phyloP scores from a whole-genome alignment of 345 rosid species.

The Melastoma malabathricum region DNA sequence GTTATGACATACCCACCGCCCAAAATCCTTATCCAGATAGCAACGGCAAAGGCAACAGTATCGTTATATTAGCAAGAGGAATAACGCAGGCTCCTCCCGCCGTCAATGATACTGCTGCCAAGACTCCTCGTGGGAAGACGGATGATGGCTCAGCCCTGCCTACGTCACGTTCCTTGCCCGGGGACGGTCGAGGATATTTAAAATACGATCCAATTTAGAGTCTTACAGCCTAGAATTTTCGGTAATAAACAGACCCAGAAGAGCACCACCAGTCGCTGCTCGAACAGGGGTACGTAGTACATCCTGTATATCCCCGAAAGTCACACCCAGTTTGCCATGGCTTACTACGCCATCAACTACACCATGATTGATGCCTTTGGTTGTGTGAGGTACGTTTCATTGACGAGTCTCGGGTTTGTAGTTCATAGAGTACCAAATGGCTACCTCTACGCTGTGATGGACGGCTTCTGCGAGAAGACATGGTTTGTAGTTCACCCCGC shows the following conservation, averaged over 20 bases:
- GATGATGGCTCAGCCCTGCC: conserved; percentile 9
- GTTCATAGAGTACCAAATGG: conserved; percentile 10
- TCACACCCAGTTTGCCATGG: conserved; percentile 28
- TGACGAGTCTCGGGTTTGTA: no score
- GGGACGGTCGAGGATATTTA: no score
- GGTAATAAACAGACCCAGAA: no score
- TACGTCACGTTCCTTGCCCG: conserved; percentile 31
- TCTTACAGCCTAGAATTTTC: no score
- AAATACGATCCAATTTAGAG: no score
- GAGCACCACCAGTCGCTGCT: conserved; percentile 25
- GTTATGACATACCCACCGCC: no score
- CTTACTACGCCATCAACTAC: conserved; percentile 33
- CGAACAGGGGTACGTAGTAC: conserved; percentile 25
- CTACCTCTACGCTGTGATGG: conserved; percentile 35
- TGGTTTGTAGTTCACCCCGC: conserved; percentile 34
- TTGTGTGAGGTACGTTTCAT: conserved; percentile 24
- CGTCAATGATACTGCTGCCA: no score
- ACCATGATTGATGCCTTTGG: conserved; percentile 34
- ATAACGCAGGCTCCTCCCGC: no score
- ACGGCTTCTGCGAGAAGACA: conserved; percentile 40
- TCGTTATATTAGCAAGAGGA: no score
- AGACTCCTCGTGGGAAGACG: conserved; percentile 10
- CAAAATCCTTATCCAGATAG: no score
- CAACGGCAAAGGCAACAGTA: no score
- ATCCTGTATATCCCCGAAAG: conserved; percentile 26